Percentiles rank a stretch among this genome's conserved stretches.
Conservation (phyloP, 106 monocot genomes). For the Dioscorea alata region DNA sequence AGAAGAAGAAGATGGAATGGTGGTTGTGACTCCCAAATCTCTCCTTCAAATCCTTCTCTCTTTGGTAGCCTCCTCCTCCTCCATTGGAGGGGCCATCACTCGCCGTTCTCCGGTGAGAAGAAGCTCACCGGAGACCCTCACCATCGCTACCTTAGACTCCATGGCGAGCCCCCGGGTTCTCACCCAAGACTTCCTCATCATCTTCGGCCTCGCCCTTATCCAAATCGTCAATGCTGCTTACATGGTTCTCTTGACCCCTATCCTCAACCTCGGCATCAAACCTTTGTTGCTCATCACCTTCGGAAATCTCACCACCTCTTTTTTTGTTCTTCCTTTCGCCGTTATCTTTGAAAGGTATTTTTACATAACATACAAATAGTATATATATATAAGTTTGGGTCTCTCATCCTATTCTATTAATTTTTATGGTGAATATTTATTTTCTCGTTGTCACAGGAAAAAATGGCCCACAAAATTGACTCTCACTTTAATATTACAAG, state of each 20-base stretch:
- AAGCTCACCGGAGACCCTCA: neutral
- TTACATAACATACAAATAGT: neutral
- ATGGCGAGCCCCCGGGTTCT: neutral
- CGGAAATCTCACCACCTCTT: conserved; percentile 30
- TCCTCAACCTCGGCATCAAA: conserved; percentile 40
- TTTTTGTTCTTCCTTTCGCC: conserved; percentile 53
- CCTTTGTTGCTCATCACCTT: conserved; percentile 45
- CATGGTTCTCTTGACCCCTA: conserved; percentile 37
- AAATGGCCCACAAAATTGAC: conserved; percentile 55
- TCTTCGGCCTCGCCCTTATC: conserved; percentile 36
- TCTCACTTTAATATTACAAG: conserved; percentile 24
- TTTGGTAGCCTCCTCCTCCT: neutral
- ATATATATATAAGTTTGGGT: neutral
- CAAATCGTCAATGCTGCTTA: conserved; percentile 36
- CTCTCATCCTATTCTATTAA: neutral
- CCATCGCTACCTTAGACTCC: neutral
- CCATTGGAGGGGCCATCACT: conserved; percentile 1
- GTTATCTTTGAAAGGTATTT: conserved; percentile 40
- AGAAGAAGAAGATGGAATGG: neutral
- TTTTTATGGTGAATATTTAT: neutral
- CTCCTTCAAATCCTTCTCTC: conserved; percentile 3
- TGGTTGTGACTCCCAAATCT: conserved; percentile 3
- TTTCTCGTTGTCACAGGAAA: conserved; percentile 20
- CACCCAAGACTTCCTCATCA: conserved; percentile 31
- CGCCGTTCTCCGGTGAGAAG: neutral